Base-by-base conservation (phyloP, 257 asterid species). In the Primulina huaijiensis region DNA sequence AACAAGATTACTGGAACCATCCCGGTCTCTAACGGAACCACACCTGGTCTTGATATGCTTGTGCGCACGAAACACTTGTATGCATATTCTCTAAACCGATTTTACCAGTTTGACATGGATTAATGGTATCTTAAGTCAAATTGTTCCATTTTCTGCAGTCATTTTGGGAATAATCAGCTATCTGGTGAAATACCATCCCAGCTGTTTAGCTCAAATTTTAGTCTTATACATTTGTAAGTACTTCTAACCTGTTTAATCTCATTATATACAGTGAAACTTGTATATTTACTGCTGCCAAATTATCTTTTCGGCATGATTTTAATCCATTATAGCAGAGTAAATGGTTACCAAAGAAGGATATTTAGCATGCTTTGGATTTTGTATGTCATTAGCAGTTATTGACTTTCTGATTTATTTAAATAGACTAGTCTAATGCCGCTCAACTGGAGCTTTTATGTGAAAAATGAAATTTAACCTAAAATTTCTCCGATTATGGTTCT, bases 11-110 rank as follows among this genome's bases (percentile, higher is more conserved):
- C 69, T 11, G 99, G 99, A 46, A 72, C 74, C 29, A 79, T 94
- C 83, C 99, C 99, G 0, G 87, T 94, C 78, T 94, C 99, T 34
- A 67, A 8, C 59, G 88, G 88, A 68, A 81, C 65, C 73, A 33
- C 74, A 16, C 93, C 95, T 53, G 99, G 99, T 23, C 97, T 94
- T 75, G 99, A 94, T 81, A 81, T 78, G 99, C 97, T 94, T 68
- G 53, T 81, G 69, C 21, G 65, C 7, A 33, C 97, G 5, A 82
- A 77, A 38, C 99, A 94, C 86, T 94, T 94, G 99, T 94, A 88
- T 31, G 88, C 58, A 53, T 58, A 19, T 34, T 71, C 60, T 35
- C 10, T 23, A 10, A 8, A 58, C 64, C 55, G 3, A n/a, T 60
- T 50, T 63, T 37, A 38, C 31, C 46, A 21, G 20, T 35, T 50